Percentiles rank a stretch among this genome's conserved stretches.
These are phyloP conservation scores for Colletotrichum australisinense DNA, from an alignment of 2,329 filamentous ascomycete genomes.

Conservation along the genomic window DNA sequence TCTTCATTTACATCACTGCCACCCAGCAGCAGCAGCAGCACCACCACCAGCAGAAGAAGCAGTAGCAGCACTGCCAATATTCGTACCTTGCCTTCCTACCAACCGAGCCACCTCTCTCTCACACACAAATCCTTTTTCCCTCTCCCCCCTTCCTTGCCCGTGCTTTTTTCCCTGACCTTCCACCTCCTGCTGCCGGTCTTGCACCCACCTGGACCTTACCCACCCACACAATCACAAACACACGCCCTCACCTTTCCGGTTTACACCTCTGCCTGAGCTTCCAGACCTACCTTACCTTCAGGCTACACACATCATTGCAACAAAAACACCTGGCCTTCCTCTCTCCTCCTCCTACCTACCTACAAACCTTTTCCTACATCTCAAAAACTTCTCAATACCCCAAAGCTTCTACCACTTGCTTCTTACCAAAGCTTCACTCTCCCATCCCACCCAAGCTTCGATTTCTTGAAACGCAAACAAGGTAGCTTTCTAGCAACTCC, in stretches of 20 bases:
- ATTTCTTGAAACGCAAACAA: constrained; percentile 27
- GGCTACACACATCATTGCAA: not conserved
- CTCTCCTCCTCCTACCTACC: constrained; percentile 6
- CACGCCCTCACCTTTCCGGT: constrained; percentile 9
- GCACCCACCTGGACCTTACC: not conserved
- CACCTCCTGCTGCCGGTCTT: constrained; percentile 4
- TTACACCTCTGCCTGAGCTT: constrained; percentile 27
- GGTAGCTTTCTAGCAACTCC: constrained; percentile 28
- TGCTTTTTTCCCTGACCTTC: constrained; percentile 15
- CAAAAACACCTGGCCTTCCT: constrained; percentile 29
- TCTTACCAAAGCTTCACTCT: not conserved
- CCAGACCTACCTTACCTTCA: not conserved
- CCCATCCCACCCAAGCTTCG: constrained; percentile 17
- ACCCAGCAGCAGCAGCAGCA: not conserved
- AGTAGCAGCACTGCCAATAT: not conserved
- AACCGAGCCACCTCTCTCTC: not conserved
- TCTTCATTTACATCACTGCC: constrained; percentile 36
- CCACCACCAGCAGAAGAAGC: not conserved
- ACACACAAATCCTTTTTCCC: constrained; percentile 26
- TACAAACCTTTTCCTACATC: constrained; percentile 1
- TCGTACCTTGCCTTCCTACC: no score
- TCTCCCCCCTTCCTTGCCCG: constrained; percentile 7
- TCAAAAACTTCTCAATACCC: not conserved
- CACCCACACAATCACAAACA: constrained; percentile 8
- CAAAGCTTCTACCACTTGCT: not conserved